These are phyloP conservation scores for Pisolithus orientalis DNA, from an alignment of 768 basidiomycete genomes.

Conservation along the genomic window DNA sequence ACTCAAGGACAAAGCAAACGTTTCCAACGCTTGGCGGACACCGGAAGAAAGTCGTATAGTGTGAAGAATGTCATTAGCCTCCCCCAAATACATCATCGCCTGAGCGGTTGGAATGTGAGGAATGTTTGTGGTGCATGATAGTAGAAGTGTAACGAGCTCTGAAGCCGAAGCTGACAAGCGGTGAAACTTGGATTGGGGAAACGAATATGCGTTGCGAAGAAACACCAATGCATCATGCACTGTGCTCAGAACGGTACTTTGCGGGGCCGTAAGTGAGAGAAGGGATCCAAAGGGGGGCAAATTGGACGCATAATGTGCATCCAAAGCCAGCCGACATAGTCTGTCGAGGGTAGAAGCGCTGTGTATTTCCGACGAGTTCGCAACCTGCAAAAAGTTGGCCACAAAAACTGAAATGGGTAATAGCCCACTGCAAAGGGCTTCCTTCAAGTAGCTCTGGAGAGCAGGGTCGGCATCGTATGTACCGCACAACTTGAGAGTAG, in stretches of 20 bases:
- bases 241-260: slow-evolving; percentile 43
- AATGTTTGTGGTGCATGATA: slow-evolving; percentile 55
- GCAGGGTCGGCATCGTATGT: slow-evolving; percentile 65
- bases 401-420: slow-evolving; percentile 57
- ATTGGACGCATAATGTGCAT: slow-evolving; percentile 56
- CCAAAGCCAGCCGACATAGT: slow-evolving; percentile 60
- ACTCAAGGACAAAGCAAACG: slow-evolving; percentile 51
- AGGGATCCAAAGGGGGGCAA: slow-evolving; percentile 48
- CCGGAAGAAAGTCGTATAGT: slow-evolving; percentile 46
- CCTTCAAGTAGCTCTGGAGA: slow-evolving; percentile 59
- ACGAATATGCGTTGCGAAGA: slow-evolving; percentile 48
- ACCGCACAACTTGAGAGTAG: slow-evolving; percentile 60
- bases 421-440: slow-evolving; percentile 49
- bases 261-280: slow-evolving; percentile 43
- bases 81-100: slow-evolving; percentile 41
- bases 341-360: slow-evolving; percentile 61
- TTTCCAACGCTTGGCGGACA: slow-evolving; percentile 53
- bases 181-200: slow-evolving; percentile 47
- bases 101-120: slow-evolving; percentile 58
- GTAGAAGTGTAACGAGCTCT: slow-evolving; percentile 55
- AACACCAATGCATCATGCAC: slow-evolving; percentile 58
- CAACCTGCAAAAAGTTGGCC: slow-evolving; percentile 59
- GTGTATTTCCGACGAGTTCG: slow-evolving; percentile 58
- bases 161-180: slow-evolving; percentile 53
- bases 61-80: slow-evolving; percentile 49